These are phyloP conservation scores for Curvularia sp. DNA, from an alignment of 2,329 filamentous ascomycete genomes.

Conservation along the genomic window DNA sequence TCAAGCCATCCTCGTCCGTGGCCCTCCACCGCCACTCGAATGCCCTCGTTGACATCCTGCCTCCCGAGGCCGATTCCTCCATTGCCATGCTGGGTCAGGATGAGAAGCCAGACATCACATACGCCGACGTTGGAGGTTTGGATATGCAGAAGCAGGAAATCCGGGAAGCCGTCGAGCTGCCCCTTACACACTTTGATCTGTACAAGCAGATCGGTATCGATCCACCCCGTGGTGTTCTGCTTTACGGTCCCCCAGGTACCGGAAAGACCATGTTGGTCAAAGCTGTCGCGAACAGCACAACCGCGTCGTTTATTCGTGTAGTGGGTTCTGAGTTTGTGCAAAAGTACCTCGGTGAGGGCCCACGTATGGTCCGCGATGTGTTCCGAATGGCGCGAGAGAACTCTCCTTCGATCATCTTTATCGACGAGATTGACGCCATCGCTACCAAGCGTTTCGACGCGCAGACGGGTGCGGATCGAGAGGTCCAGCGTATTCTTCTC, in stretches of 20 bases:
- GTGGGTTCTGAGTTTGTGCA: slow-evolving; percentile 99
- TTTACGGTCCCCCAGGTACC: slow-evolving; percentile 95
- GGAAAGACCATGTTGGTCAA: slow-evolving; percentile 98
- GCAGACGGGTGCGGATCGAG: slow-evolving; percentile 95
- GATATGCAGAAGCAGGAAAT: slow-evolving; percentile 99
- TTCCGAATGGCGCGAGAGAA: slow-evolving; percentile 99
- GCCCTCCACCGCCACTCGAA: slow-evolving; percentile 98
- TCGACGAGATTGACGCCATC: slow-evolving; percentile 11
- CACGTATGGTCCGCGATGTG: slow-evolving; percentile 98
- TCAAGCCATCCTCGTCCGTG: slow-evolving; percentile 97
- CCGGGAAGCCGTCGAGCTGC: slow-evolving; percentile 94
- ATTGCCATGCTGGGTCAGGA: slow-evolving; percentile 97
- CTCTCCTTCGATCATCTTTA: slow-evolving; percentile 95
- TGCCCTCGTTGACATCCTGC: slow-evolving; percentile 95
- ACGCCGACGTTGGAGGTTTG: slow-evolving; percentile 94
- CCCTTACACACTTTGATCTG: slow-evolving; percentile 95
- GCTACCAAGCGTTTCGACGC: slow-evolving; percentile 79
- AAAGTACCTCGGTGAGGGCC: slow-evolving; percentile 97
- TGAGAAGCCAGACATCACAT: slow-evolving; percentile 98
- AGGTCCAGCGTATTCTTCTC: slow-evolving; percentile 97
- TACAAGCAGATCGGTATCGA: slow-evolving; percentile 99
- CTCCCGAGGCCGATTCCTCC: slow-evolving; percentile 97
- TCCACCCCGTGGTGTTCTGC: slow-evolving; percentile 90
- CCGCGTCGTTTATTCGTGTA: slow-evolving; percentile 96
- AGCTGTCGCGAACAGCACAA: slow-evolving; percentile 97